A percentile compares a stretch with the other conserved stretches of the same genome.
Evolutionary conservation across 345 rosid species (phyloP).

Genomic region (Rhodomyrtus tomentosa): DNA sequence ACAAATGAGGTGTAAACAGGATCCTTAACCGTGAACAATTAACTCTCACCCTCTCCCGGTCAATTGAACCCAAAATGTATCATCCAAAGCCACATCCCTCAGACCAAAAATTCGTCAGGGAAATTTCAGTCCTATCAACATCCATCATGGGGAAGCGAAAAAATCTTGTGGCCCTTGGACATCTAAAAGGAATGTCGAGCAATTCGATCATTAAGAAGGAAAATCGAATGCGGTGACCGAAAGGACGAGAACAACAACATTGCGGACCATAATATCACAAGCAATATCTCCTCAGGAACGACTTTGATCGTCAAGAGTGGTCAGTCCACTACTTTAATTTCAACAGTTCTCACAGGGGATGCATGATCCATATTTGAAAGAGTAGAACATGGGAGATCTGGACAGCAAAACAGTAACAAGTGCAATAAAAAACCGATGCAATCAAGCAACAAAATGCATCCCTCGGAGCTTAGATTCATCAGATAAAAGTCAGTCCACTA

Average conservation of each 20-base stretch:
- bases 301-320: neutral
- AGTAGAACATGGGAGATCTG: neutral
- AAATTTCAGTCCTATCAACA: neutral
- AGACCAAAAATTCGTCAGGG: neutral
- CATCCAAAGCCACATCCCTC: neutral
- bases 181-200: neutral
- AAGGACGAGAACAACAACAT: neutral
- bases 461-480: neutral
- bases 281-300: neutral
- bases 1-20: neutral
- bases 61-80: neutral
- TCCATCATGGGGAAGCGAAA: neutral
- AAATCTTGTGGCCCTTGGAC: neutral
- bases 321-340: slow-evolving; percentile 1
- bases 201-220: neutral
- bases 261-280: neutral
- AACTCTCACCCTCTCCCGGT: neutral
- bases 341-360: neutral
- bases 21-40: neutral
- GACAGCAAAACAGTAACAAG: neutral
- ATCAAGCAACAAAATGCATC: neutral
- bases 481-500: slow-evolving; percentile 6
- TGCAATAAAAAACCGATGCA: neutral
- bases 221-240: neutral
- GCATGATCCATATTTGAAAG: neutral